phyloP scores from a whole-genome alignment of 2,329 filamentous ascomycete genomes.

The Tolypocladium ophioglossoides region DNA sequence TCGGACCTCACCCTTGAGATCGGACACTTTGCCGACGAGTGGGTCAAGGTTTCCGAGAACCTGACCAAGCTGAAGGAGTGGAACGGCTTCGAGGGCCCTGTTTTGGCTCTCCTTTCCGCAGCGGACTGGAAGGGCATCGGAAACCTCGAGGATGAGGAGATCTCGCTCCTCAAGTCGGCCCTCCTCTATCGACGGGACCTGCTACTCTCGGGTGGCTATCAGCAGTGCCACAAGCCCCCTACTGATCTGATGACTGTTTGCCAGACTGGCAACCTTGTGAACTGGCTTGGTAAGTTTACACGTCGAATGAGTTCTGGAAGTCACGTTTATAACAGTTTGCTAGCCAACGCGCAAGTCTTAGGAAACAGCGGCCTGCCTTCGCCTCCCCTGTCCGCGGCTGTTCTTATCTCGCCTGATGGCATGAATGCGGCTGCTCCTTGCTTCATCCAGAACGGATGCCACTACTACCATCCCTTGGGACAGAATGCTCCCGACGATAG shows the following conservation, averaged over 20 bases:
- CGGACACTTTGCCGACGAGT: conserved; percentile 25
- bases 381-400: conserved; percentile 9
- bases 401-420: conserved; percentile 10
- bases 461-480: conserved; percentile 14
- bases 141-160: conserved; percentile 15
- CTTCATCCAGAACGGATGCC: conserved; percentile 9
- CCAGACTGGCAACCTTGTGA: conserved; percentile 15
- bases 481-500: not conserved
- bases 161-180: conserved; percentile 20
- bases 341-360: conserved; percentile 19
- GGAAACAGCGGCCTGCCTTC: conserved; percentile 17
- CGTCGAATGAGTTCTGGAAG: not conserved
- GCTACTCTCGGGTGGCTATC: conserved; percentile 10
- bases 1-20: conserved; percentile 15
- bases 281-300: conserved; percentile 25
- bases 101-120: conserved; percentile 16
- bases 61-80: conserved; percentile 19
- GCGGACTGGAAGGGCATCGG: conserved; percentile 18
- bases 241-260: conserved; percentile 17
- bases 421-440: conserved; percentile 9
- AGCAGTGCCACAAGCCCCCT: conserved; percentile 6
- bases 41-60: conserved; percentile 20
- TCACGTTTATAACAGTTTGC: conserved; percentile 5
- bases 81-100: conserved; percentile 12
- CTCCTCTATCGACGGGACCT: conserved; percentile 19